Evolutionary conservation across 2,329 filamentous ascomycete genomes (phyloP), one percentile per base, ranked within the genome.

Genomic region (Emergomyces pasteurianus): DNA sequence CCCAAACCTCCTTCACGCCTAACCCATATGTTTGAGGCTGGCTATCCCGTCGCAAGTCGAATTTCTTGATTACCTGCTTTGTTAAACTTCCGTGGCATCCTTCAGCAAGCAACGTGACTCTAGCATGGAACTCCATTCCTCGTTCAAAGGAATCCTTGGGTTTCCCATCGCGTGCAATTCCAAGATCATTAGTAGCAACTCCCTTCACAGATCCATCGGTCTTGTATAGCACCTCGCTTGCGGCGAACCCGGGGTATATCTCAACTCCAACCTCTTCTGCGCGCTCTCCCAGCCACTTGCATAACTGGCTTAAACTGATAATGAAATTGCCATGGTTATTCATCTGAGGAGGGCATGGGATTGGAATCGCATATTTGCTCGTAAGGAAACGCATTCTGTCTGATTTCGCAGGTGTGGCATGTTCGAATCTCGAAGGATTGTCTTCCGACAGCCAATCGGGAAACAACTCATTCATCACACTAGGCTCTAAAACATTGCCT

Each of bases 301-400:
- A 88, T 70, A 99, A 87, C 74, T 97, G 90, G 74, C 95, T 97
- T 69, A 99, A 78, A 71, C 90, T 95, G 70, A 99, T 86, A 67
- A 99, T 99, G 75, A 95, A 97, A 77, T 99, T 99, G 67, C 94
- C 94, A 70, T 95, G 84, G 73, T 99, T 99, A 79, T 92, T 85
- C 94, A 99, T 99, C 78, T 97, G 94, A 38, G 94, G 94, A 52
- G 94, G 94, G 14, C 87, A 85, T 0, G 92, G 94, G 59, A 97
- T 79, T 6, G 90, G 90, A 61, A 95, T 84, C 0, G 91, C 80
- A 63, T 80, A 80, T 59, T 81, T 88, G 78, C 92, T 88, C 54
- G 92, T 97, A 63, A 99, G 81, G 76, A 96, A 96, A 67, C 90
- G 87, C 92, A 99, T 96, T 76, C 86, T 87, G 70, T 99, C 94